Evolutionary conservation across 257 asterid genomes (phyloP), one percentile per base, ranked within the genome.

Genomic region (Mentha longifolia): DNA sequence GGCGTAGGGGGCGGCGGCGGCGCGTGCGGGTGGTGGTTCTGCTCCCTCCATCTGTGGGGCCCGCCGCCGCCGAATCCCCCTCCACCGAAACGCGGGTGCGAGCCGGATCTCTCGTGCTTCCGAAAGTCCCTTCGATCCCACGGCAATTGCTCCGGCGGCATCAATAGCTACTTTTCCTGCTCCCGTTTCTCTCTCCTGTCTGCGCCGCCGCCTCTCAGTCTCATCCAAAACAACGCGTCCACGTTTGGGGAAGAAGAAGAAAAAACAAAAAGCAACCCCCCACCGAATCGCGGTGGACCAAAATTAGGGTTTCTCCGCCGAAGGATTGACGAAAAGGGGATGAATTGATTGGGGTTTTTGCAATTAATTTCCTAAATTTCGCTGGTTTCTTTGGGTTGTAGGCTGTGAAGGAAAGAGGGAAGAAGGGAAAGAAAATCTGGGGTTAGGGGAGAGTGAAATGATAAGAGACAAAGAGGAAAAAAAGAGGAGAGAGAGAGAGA

Each of bases 121-220:
- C 96, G 87, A 71, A 90, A 87, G 74, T 87, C 98, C 81, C 90
- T 91, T 87, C 97, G 96, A 87, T 94, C 98, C 97, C 97, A 89
- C 14, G 92, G 86, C 84, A 85, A 81, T 74, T 92, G 92, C 88
- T 94, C 98, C 71, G 96, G 88, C 85, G 96, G 95, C 97, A 94
- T 91, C 87, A 88, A 88, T 71, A 54, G 43, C 70, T 42, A 63
- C 14, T 65, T 69, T 67, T 67, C 50, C 82, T 57, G 28, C 76
- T 61, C 68, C 80, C 70, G 66, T 22, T 70, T 65, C 74, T 68
- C 62, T 73, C 79, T 76, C 63, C 62, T 63, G 37, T 30, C 64
- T 15, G 61, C 74, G 84, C 68, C 63, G 74, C 80, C 69, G 45
- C 66, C 66, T 66, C 72, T 72, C 77, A 83, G 79, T 79, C 84